Percentiles rank a stretch among this genome's conserved stretches.
These are phyloP conservation scores for Carallia pectinifolia DNA, from an alignment of 345 rosid species.

Conservation along the genomic window DNA sequence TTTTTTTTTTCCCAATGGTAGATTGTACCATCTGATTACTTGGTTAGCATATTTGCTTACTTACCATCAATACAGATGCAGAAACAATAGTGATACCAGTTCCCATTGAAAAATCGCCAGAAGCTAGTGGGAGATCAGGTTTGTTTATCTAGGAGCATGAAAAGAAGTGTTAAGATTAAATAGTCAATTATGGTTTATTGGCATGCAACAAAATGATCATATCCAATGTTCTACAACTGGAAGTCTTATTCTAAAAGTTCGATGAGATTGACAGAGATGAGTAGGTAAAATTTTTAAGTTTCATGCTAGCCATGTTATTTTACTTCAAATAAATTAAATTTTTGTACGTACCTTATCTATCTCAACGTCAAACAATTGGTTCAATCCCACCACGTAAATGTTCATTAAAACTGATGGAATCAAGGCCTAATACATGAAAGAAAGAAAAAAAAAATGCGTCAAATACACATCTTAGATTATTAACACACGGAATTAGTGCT, in stretches of 20 bases:
- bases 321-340: no score
- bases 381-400: conserved; percentile 36
- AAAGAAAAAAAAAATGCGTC: background rate
- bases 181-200: no score
- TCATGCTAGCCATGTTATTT: no score
- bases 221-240: background rate
- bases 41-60: background rate
- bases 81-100: conserved; percentile 28
- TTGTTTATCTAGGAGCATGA: conserved; percentile 27
- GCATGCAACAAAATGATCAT: background rate
- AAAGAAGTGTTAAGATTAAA: no score
- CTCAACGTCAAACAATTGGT: conserved; percentile 33
- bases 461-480: background rate
- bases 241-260: no score
- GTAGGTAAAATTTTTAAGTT: no score
- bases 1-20: no score
- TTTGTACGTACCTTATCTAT: conserved; percentile 33
- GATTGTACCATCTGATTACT: no score
- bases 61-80: conserved; percentile 23
- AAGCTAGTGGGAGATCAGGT: conserved; percentile 38
- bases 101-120: conserved; percentile 31
- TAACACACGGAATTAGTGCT: background rate
- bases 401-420: conserved; percentile 30
- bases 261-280: no score
- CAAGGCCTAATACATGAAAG: conserved; percentile 22